These are phyloP conservation scores for Akanthomyces lecanii DNA, from an alignment of 2,329 filamentous ascomycete species.

Conservation along the genomic window DNA sequence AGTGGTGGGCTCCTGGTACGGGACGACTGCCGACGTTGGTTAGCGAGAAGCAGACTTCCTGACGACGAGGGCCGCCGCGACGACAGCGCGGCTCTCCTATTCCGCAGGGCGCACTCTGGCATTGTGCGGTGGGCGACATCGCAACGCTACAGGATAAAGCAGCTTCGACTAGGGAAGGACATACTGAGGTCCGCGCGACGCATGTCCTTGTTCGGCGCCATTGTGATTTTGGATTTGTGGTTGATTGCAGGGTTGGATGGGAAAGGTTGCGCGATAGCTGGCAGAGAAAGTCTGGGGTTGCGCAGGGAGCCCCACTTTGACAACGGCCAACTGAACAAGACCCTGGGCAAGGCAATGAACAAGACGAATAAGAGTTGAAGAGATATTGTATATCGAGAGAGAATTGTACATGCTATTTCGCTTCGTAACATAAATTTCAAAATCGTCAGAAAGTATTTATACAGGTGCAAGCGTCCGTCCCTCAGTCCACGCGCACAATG, in stretches of 20 bases:
- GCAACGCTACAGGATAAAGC: not conserved
- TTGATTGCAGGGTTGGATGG: not conserved
- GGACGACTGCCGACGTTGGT: constrained; percentile 60
- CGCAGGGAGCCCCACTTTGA: not conserved
- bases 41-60: not conserved
- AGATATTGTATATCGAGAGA: not conserved
- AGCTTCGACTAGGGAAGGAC: constrained; percentile 25
- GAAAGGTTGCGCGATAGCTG: not conserved
- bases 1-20: constrained; percentile 72
- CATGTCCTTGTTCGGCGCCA: constrained; percentile 73
- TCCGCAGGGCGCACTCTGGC: not conserved
- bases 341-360: too few species aligned
- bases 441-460: not conserved
- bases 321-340: not conserved
- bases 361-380: not conserved
- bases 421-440: not conserved
- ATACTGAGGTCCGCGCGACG: constrained; percentile 68
- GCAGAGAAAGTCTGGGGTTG: not conserved
- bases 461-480: constrained; percentile 3
- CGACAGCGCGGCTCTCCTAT: not conserved
- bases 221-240: constrained; percentile 28
- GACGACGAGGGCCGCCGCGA: not conserved
- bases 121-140: not conserved
- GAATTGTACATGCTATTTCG: constrained; percentile 4
- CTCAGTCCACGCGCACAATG: constrained; percentile 55